These are phyloP conservation scores for Suillus subaureus DNA, from an alignment of 768 basidiomycete genomes.

Conservation along the genomic window DNA sequence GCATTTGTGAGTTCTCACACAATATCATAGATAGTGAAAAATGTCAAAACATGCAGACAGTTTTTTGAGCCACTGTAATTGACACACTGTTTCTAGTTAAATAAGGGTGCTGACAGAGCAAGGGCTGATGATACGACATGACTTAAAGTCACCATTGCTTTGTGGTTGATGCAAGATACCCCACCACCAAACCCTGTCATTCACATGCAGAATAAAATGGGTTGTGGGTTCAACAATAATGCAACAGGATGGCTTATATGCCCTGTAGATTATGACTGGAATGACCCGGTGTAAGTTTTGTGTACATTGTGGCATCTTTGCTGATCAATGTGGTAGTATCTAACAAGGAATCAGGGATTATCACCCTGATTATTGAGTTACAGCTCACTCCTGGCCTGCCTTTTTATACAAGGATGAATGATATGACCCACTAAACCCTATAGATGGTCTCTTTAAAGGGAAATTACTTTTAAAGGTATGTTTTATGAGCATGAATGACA, in stretches of 20 bases:
- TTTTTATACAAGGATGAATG: constrained; percentile 19
- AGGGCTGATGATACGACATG: background rate
- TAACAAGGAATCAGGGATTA: constrained; percentile 14
- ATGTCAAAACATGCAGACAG: too few species aligned
- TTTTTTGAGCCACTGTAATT: too few species aligned
- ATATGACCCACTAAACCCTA: constrained; percentile 14
- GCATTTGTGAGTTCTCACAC: too few species aligned
- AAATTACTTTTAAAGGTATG: constrained; percentile 21
- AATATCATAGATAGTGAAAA: too few species aligned
- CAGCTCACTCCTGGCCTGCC: constrained; percentile 18
- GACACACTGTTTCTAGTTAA: background rate
- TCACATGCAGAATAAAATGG: background rate
- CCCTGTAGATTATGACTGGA: constrained; percentile 20
- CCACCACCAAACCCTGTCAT: background rate
- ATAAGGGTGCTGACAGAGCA: background rate
- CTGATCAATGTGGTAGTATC: background rate
- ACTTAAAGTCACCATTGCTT: background rate
- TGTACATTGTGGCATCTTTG: background rate
- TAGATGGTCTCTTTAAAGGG: constrained; percentile 22
- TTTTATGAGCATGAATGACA: background rate
- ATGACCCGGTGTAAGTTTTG: constrained; percentile 4
- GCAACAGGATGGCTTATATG: constrained; percentile 14
- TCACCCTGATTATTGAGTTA: constrained; percentile 19
- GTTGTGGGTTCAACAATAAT: constrained; percentile 12
- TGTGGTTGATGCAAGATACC: background rate